Evolutionary conservation across 1,284 basidiomycete genomes (phyloP).

Genomic region (Cerrena zonata): DNA sequence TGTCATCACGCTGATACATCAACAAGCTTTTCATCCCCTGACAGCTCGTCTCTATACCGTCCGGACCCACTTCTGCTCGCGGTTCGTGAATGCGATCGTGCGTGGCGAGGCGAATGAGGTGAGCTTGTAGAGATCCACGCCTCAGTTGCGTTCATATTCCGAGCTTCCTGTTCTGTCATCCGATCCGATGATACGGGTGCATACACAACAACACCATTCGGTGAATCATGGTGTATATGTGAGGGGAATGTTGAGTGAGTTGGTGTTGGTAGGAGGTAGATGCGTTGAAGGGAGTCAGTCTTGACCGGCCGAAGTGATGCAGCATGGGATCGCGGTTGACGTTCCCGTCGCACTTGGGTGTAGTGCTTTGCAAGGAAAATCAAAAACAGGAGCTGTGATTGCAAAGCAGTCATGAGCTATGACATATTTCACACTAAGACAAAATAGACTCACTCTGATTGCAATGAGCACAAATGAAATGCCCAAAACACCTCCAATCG

Average conservation of each 20-base stretch:
- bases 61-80: conserved; percentile 34
- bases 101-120: conserved; percentile 23
- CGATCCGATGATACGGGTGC: conserved; percentile 58
- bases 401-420: conserved; percentile 7
- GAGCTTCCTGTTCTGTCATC: conserved; percentile 44
- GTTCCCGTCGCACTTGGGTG: conserved; percentile 42
- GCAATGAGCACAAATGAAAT: conserved; percentile 58
- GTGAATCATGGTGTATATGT: conserved; percentile 11
- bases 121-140: conserved; percentile 49
- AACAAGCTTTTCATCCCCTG: conserved; percentile 11
- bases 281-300: conserved; percentile 38
- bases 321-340: conserved; percentile 13
- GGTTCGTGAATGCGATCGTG: conserved; percentile 15
- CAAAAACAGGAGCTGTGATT: conserved; percentile 60
- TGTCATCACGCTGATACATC: conserved; percentile 4
- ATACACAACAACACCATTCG: conserved; percentile 45
- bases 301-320: conserved; percentile 23
- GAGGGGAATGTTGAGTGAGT: conserved; percentile 17
- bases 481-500: conserved; percentile 50
- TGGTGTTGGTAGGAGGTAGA: conserved; percentile 48
- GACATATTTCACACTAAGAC: neutral
- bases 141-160: conserved; percentile 55
- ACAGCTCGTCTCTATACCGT: neutral
- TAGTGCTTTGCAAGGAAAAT: conserved; percentile 64
- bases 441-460: conserved; percentile 46